phyloP scores from a whole-genome alignment of 495 filamentous ascomycete species.

The Aspergillus baeticus region DNA sequence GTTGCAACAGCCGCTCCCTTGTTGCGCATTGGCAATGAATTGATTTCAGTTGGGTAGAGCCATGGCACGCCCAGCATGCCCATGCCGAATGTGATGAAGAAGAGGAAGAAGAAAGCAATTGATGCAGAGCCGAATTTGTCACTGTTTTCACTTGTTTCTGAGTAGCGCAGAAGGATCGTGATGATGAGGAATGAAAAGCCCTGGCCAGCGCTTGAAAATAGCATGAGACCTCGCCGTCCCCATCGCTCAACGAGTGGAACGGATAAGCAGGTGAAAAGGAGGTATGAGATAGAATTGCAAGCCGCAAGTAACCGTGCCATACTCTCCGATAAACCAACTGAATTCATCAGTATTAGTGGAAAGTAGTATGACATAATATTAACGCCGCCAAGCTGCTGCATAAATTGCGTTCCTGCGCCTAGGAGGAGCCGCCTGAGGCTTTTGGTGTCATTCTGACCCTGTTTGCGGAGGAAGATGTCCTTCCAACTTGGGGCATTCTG shows the following conservation, averaged over 20 bases:
- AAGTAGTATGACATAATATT: slow-evolving; percentile 29
- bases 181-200: slow-evolving; percentile 49
- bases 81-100: slow-evolving; percentile 49
- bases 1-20: slow-evolving; percentile 54
- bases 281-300: slow-evolving; percentile 11
- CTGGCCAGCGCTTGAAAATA: slow-evolving; percentile 41
- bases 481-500: slow-evolving; percentile 46
- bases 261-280: slow-evolving; percentile 35
- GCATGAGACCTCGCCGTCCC: slow-evolving; percentile 36
- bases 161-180: slow-evolving; percentile 41
- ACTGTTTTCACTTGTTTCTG: slow-evolving; percentile 27
- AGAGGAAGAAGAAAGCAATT: slow-evolving; percentile 50
- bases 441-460: slow-evolving; percentile 33
- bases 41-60: slow-evolving; percentile 46
- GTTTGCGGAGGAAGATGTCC: slow-evolving; percentile 42
- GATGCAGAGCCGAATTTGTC: slow-evolving; percentile 33
- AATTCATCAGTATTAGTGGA: slow-evolving; percentile 22
- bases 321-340: slow-evolving; percentile 41
- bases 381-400: slow-evolving; percentile 41
- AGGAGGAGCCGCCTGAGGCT: slow-evolving; percentile 44
- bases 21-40: slow-evolving; percentile 54
- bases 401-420: slow-evolving; percentile 42
- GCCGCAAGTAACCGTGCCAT: slow-evolving; percentile 33
- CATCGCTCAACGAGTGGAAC: slow-evolving; percentile 44
- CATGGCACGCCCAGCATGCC: slow-evolving; percentile 42